Conservation (phyloP, 768 basidiomycete species). For the Lactifluus pinguis region DNA sequence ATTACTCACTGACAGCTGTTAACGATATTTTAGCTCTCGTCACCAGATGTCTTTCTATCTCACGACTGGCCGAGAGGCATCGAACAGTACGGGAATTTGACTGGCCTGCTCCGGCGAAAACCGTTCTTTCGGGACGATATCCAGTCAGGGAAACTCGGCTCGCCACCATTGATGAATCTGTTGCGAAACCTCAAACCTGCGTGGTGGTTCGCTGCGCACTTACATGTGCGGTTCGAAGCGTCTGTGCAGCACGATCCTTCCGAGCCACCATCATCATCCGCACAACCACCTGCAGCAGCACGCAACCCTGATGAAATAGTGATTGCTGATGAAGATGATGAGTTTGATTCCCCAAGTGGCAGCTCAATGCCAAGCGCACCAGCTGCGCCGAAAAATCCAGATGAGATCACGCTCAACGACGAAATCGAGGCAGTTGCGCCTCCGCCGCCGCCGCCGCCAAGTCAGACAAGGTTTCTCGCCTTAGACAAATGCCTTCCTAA, state of each 20-base stretch:
- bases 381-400: conserved; percentile 30
- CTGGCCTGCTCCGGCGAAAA: conserved; percentile 60
- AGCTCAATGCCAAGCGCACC: background rate
- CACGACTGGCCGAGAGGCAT: conserved; percentile 95
- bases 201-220: conserved; percentile 92
- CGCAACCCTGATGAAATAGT: conserved; percentile 44
- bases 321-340: conserved; percentile 38
- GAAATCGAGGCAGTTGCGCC: conserved; percentile 34
- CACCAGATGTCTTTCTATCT: conserved; percentile 74
- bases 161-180: conserved; percentile 76
- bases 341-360: background rate
- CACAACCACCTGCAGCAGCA: background rate
- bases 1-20: background rate
- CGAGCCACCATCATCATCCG: background rate
- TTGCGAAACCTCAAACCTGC: conserved; percentile 60
- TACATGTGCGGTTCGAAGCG: conserved; percentile 84
- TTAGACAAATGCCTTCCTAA: conserved; percentile 71
- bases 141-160: conserved; percentile 60
- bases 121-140: conserved; percentile 71
- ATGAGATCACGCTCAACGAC: conserved; percentile 43
- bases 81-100: conserved; percentile 68
- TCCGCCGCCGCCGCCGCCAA: conserved; percentile 27
- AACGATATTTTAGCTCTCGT: conserved; percentile 36
- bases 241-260: conserved; percentile 35
- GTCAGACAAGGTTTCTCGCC: conserved; percentile 72